These are phyloP conservation scores for Epithemia pelagica DNA, from an alignment of 108 stramenopile genomes.

Conservation along the genomic window DNA sequence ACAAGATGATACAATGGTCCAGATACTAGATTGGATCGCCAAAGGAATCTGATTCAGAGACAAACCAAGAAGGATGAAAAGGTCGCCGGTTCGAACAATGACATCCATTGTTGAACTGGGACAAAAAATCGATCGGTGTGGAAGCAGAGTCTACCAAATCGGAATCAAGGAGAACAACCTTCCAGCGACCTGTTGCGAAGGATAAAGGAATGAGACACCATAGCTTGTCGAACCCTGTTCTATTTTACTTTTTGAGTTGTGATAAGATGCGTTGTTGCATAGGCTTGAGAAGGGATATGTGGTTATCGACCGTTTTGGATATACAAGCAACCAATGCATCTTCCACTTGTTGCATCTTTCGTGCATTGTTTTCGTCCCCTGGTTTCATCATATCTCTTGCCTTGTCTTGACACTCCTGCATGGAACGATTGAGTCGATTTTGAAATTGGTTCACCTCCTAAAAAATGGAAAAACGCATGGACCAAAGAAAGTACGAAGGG, in stretches of 20 bases:
- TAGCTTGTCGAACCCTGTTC: too few species aligned
- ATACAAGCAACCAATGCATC: constrained; percentile 59
- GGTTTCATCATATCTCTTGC: constrained; percentile 69
- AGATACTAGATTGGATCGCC: neutral
- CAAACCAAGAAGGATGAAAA: too few species aligned
- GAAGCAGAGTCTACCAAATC: too few species aligned
- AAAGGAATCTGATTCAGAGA: neutral
- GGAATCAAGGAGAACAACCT: too few species aligned
- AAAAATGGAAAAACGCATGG: constrained; percentile 10
- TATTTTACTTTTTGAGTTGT: constrained; percentile 28
- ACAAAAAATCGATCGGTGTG: too few species aligned
- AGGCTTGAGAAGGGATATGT: constrained; percentile 61
- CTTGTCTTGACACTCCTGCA: constrained; percentile 82
- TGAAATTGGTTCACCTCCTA: constrained; percentile 77
- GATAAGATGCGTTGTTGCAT: constrained; percentile 66
- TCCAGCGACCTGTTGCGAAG: too few species aligned
- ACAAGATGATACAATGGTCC: neutral
- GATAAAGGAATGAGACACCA: too few species aligned
- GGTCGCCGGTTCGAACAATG: too few species aligned
- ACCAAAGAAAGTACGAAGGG: neutral
- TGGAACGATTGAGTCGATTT: constrained; percentile 70
- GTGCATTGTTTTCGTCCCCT: constrained; percentile 60
- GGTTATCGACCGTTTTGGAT: constrained; percentile 56
- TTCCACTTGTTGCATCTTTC: constrained; percentile 61
- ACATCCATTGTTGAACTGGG: too few species aligned